These are phyloP conservation scores for Aspergillus unguis DNA, from an alignment of 2,329 filamentous ascomycete genomes.

Conservation along the genomic window DNA sequence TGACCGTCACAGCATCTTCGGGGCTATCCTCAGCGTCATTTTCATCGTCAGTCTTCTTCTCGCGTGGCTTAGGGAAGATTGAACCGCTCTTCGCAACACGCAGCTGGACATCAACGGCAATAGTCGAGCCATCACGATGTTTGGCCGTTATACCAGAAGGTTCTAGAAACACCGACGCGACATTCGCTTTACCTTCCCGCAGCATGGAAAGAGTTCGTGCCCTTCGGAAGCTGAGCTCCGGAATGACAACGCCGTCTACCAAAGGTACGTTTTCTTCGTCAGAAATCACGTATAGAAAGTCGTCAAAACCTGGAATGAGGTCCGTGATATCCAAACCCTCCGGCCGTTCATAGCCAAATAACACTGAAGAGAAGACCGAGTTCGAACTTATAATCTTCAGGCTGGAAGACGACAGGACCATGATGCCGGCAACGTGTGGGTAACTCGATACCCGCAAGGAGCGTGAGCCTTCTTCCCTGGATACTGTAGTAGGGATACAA, in stretches of 20 bases:
- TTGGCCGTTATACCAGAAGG: constrained; percentile 80
- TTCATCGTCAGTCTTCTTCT: constrained; percentile 63
- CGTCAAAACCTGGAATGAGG: constrained; percentile 83
- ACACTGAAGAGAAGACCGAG: constrained; percentile 83
- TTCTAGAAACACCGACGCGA: constrained; percentile 72
- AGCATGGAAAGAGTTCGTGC: constrained; percentile 81
- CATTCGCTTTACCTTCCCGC: constrained; percentile 76
- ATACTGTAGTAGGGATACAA: constrained; percentile 80
- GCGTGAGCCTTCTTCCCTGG: constrained; percentile 65
- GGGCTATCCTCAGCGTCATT: constrained; percentile 52
- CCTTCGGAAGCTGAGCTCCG: constrained; percentile 90
- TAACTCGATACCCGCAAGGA: constrained; percentile 87
- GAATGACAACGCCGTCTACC: constrained; percentile 91
- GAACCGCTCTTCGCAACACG: constrained; percentile 89
- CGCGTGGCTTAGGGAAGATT: constrained; percentile 56
- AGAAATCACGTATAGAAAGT: constrained; percentile 73
- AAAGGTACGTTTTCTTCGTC: constrained; percentile 82
- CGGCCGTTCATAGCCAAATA: constrained; percentile 84
- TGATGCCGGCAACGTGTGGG: constrained; percentile 94
- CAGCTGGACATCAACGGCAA: constrained; percentile 95
- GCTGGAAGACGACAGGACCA: constrained; percentile 77
- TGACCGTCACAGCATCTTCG: constrained; percentile 48
- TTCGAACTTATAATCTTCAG: constrained; percentile 89
- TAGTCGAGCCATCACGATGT: constrained; percentile 85
- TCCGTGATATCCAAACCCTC: constrained; percentile 76